Evolutionary conservation across 306 rosid species (phyloP).

Genomic region (Lathyrus aphaca): DNA sequence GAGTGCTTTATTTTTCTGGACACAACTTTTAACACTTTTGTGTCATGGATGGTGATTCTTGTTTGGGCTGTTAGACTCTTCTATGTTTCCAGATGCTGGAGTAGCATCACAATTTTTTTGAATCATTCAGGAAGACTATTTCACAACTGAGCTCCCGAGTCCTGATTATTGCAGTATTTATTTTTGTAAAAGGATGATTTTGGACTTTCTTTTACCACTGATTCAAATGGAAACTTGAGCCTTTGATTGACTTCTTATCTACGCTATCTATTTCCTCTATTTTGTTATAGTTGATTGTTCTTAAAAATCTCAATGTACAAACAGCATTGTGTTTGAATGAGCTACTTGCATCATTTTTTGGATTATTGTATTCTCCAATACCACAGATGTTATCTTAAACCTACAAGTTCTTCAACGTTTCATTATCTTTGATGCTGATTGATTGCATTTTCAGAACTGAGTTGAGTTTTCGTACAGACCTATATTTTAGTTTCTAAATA

Average conservation of each 20-base stretch:
- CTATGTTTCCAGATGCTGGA: conserved; percentile 32
- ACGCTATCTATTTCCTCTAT: background rate
- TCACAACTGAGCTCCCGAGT: background rate
- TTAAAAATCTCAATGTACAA: conserved; percentile 10
- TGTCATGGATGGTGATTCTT: conserved; percentile 35
- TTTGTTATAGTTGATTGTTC: background rate
- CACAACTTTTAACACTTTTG: conserved; percentile 21
- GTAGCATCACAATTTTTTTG: conserved; percentile 30
- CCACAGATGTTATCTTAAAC: conserved; percentile 22
- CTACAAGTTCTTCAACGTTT: conserved; percentile 14
- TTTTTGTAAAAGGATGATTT: conserved; percentile 18
- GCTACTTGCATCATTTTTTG: conserved; percentile 16
- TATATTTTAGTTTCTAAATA: conserved; percentile 30
- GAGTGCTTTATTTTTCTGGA: conserved; percentile 28
- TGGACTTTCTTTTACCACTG: conserved; percentile 4
- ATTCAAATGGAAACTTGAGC: conserved; percentile 29
- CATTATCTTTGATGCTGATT: conserved; percentile 8
- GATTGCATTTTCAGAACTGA: conserved; percentile 17
- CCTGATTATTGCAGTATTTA: conserved; percentile 11
- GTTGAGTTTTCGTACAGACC: conserved; percentile 8
- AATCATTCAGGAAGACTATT: conserved; percentile 18
- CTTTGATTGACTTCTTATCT: conserved; percentile 35
- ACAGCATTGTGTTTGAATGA: conserved; percentile 30
- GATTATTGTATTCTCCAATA: conserved; percentile 23
- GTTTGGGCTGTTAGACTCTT: conserved; percentile 35